Evolutionary conservation across 2,329 filamentous ascomycete species (phyloP).

Genomic region (Zalaria obscura): DNA sequence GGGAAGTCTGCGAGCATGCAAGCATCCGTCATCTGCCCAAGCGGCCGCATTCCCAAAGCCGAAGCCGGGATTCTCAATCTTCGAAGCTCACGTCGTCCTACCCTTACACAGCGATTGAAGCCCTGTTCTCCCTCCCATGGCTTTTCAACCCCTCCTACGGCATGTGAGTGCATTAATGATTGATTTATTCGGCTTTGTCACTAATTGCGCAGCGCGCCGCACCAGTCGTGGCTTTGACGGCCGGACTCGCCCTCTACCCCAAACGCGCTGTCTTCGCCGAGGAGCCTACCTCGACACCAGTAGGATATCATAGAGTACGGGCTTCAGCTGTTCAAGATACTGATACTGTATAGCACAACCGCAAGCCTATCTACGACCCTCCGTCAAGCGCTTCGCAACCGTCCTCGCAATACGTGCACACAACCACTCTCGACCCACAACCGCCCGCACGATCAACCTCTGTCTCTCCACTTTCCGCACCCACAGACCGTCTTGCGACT

Average conservation of each 20-base stretch:
- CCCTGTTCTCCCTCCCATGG: slow-evolving; percentile 26
- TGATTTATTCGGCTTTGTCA: background rate
- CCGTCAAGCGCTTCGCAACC: slow-evolving; percentile 32
- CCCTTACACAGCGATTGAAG: slow-evolving; percentile 3
- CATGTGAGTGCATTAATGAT: slow-evolving; percentile 26
- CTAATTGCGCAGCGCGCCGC: slow-evolving; percentile 30
- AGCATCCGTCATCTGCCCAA: background rate
- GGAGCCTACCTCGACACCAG: slow-evolving; percentile 13
- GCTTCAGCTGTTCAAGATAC: too few relatives aligned
- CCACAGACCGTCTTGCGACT: slow-evolving; percentile 75
- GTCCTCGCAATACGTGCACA: slow-evolving; percentile 15
- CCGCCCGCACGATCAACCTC: slow-evolving; percentile 15
- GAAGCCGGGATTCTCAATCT: background rate
- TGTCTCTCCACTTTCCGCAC: slow-evolving; percentile 42
- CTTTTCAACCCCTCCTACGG: slow-evolving; percentile 38
- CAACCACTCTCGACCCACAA: slow-evolving; percentile 14
- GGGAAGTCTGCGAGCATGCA: background rate
- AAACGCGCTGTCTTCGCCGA: slow-evolving; percentile 35
- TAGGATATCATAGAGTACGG: background rate
- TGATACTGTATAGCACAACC: slow-evolving; percentile 15
- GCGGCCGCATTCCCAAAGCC: background rate
- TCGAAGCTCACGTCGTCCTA: background rate
- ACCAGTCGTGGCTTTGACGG: slow-evolving; percentile 30
- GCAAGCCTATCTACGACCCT: slow-evolving; percentile 68
- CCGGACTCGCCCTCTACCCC: slow-evolving; percentile 32